Evolutionary conservation across 495 filamentous ascomycete species (phyloP).

Genomic region (Daldinia loculata): DNA sequence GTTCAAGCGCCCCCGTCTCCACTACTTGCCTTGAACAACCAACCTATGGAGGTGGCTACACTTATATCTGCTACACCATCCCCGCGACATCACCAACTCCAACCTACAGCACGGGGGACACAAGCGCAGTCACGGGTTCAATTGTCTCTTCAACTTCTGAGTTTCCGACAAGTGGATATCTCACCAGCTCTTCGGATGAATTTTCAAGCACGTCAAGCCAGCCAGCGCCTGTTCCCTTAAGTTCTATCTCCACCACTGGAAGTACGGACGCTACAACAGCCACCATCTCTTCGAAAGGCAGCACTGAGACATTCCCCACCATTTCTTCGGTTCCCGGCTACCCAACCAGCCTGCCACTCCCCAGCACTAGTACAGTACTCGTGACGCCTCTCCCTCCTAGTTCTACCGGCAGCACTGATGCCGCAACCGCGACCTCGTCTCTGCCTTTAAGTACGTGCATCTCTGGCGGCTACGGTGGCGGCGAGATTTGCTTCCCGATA

Average conservation of each 20-base stretch:
- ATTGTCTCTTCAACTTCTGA: conserved; percentile 1
- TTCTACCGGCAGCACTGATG: conserved; percentile 24
- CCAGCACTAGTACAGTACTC: background rate
- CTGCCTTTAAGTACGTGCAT: conserved; percentile 19
- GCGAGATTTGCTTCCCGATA: conserved; percentile 24
- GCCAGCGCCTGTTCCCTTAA: background rate
- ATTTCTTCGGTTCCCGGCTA: conserved; percentile 20
- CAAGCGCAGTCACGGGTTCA: conserved; percentile 9
- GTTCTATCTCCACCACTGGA: conserved; percentile 14
- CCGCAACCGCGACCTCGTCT: conserved; percentile 25
- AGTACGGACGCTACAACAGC: conserved; percentile 8
- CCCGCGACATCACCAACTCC: conserved; percentile 17
- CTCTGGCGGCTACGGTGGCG: conserved; percentile 31
- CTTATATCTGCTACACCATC: conserved; percentile 32
- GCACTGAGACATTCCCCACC: conserved; percentile 30
- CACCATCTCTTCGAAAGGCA: conserved; percentile 11
- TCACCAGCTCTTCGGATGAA: background rate
- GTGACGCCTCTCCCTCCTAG: conserved; percentile 13
- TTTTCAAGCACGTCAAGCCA: conserved; percentile 7
- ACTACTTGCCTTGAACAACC: conserved; percentile 33
- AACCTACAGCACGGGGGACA: conserved; percentile 11
- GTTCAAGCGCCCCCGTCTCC: conserved; percentile 11
- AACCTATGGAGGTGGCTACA: conserved; percentile 34
- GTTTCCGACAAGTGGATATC: background rate
- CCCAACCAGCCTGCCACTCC: conserved; percentile 10